Percentiles rank a stretch among this genome's conserved stretches.
These are phyloP conservation scores for Clarireedia homoeocarpa DNA, from an alignment of 2,329 filamentous ascomycete species.

Conservation along the genomic window DNA sequence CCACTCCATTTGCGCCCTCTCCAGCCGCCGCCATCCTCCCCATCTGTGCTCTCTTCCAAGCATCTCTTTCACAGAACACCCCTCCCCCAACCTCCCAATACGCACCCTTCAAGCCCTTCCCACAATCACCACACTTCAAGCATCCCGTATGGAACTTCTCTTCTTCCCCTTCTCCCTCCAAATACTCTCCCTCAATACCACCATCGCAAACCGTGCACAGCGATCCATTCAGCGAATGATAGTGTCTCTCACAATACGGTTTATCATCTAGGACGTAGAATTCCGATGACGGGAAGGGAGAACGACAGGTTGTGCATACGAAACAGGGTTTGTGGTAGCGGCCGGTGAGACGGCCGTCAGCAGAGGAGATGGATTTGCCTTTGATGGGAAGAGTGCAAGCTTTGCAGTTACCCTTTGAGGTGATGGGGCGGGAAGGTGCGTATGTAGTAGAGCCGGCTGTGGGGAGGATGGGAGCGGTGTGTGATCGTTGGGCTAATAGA, in stretches of 20 bases:
- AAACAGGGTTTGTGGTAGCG: slow-evolving; percentile 95
- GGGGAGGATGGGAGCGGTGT: slow-evolving; percentile 8
- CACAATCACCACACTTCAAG: slow-evolving; percentile 77
- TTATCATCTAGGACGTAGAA: slow-evolving; percentile 87
- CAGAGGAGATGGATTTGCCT: slow-evolving; percentile 89
- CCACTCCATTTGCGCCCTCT: slow-evolving; percentile 17
- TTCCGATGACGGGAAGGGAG: slow-evolving; percentile 76
- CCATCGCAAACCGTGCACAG: slow-evolving; percentile 71
- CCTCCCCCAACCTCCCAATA: slow-evolving; percentile 83
- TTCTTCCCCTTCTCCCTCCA: slow-evolving; percentile 64
- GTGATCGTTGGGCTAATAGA: slow-evolving; percentile 7
- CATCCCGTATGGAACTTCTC: slow-evolving; percentile 83
- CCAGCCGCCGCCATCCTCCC: slow-evolving; percentile 18
- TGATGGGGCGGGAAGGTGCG: slow-evolving; percentile 15
- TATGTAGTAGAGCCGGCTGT: not conserved
- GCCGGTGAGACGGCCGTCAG: slow-evolving; percentile 83
- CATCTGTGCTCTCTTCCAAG: slow-evolving; percentile 35
- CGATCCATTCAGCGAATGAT: slow-evolving; percentile 84
- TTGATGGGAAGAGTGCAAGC: slow-evolving; percentile 71
- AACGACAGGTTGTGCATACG: slow-evolving; percentile 74
- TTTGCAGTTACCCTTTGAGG: slow-evolving; percentile 60
- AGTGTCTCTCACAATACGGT: slow-evolving; percentile 87
- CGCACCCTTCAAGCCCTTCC: slow-evolving; percentile 65
- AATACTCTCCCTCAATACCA: slow-evolving; percentile 89
- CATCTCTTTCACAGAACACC: slow-evolving; percentile 83